Evolutionary conservation across 371 early-diverging fungal genomes (phyloP).

Genomic region (Blakeslea trispora): DNA sequence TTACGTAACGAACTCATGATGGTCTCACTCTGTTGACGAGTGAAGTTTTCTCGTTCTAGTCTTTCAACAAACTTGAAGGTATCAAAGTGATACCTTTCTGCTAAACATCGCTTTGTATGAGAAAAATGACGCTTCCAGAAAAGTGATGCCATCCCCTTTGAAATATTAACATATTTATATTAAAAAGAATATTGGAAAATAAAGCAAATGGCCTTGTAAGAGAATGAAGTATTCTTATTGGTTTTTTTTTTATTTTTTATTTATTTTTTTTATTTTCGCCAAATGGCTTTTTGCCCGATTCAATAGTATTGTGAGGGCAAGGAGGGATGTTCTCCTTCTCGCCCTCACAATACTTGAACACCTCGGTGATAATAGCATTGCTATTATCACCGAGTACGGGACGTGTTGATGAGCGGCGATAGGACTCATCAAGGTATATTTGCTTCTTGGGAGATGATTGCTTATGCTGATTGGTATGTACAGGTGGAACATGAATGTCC

Average conservation of each 20-base stretch:
- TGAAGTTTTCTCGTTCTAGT: slow-evolving; percentile 76
- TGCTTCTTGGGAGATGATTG: no score
- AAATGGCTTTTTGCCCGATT: no score
- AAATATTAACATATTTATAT: no score
- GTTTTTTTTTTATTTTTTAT: no score
- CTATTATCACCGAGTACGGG: neutral
- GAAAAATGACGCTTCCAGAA: neutral
- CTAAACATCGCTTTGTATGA: neutral
- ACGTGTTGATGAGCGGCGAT: neutral
- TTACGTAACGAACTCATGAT: slow-evolving; percentile 74
- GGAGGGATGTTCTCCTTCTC: neutral
- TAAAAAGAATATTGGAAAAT: no score
- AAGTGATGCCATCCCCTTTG: neutral
- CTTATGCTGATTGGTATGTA: no score
- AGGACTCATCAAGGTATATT: neutral
- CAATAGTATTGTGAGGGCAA: no score
- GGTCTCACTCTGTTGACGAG: slow-evolving; percentile 76
- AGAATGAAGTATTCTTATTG: no score
- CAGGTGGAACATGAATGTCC: no score
- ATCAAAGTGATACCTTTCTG: slow-evolving; percentile 57
- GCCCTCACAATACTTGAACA: neutral
- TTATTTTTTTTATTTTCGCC: no score
- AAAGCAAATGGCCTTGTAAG: no score
- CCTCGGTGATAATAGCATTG: neutral
- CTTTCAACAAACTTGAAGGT: slow-evolving; percentile 78